These are phyloP conservation scores for Physocladia obscura DNA, from an alignment of 192 early-diverging fungal species.

Conservation along the genomic window DNA sequence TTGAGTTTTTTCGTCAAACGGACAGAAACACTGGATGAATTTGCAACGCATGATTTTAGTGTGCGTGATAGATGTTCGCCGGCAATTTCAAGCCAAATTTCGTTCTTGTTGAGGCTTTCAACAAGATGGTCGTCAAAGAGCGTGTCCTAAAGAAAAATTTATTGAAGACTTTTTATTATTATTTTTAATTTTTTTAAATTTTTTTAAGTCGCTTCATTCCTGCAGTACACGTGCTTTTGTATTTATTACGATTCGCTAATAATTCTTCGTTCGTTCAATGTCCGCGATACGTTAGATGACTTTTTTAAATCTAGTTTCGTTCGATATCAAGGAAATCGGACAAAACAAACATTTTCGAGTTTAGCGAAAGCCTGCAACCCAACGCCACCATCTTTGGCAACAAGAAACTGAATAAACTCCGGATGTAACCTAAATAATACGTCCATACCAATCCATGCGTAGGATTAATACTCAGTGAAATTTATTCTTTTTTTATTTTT, in stretches of 20 bases:
- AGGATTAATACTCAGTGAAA: not conserved
- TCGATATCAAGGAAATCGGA: not conserved
- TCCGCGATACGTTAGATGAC: too few relatives aligned
- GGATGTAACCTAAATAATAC: conserved; percentile 49
- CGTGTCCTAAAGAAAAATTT: conserved; percentile 39
- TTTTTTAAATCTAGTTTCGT: not conserved
- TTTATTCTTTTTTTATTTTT: too few relatives aligned
- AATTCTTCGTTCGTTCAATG: too few relatives aligned
- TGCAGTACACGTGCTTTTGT: not conserved
- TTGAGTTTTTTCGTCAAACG: conserved; percentile 66
- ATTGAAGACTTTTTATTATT: too few relatives aligned
- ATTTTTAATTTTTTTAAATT: too few relatives aligned
- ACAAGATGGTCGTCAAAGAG: conserved; percentile 73
- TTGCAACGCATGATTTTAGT: conserved; percentile 51
- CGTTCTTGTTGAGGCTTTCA: conserved; percentile 62
- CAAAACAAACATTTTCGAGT: conserved; percentile 32
- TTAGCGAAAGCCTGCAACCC: conserved; percentile 67
- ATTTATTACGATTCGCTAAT: too few relatives aligned
- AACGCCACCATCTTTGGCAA: conserved; percentile 51
- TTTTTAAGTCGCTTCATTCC: too few relatives aligned
- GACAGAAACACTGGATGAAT: conserved; percentile 54
- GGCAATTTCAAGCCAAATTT: conserved; percentile 70
- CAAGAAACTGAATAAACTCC: conserved; percentile 65
- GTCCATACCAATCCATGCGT: not conserved
- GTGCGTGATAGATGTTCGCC: conserved; percentile 68